Evolutionary conservation across 2,329 filamentous ascomycete species (phyloP), one percentile per base, ranked within the genome.

Genomic region (Colletotrichum nymphaeae): DNA sequence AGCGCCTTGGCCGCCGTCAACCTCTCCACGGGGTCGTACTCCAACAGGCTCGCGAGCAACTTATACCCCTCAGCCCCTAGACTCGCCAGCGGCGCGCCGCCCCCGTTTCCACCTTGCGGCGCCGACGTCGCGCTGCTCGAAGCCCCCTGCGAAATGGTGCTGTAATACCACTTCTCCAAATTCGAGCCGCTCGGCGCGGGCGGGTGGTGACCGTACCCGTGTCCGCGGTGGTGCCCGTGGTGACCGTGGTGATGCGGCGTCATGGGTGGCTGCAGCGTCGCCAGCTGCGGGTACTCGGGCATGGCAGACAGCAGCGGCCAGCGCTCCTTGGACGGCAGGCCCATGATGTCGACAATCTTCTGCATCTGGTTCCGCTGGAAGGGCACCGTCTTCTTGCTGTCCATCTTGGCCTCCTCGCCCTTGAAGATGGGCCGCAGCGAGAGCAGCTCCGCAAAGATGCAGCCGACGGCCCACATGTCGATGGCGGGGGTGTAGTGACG

Each of bases 321-420:
- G 30, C 92, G 90, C 63, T 97, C 94, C 78, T 96, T 96, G 7
- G 90, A 94, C 0, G 97, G 97, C 76, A 98, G 86, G 35, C 97
- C 97, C 86, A 99, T 93, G 75, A 99, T 95, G 80, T 99, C 97
- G 49, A 98, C 94, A 78, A 99, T 99, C 84, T 98, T 98, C 80
- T 97, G 95, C 96, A 99, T 98, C 84, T 99, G 97, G 79, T 98
- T 98, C 16, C 95, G 91, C 83, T 99, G 97, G 78, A 99, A 99
- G 0, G 97, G 97, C 0, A 98, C 95, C 0, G 94, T 97, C 85
- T 98, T 98, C 84, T 99, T 99, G 78, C 91, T 94, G 83, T 99
- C 97, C 93, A 98, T 98, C 84, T 99, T 99, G 19, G 97, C 97
- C 83, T 99, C 97, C 80, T 99, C 97, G 0, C 97, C 97, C 81